Evolutionary conservation across 768 basidiomycete species (phyloP).

Genomic region (Amanita muscaria): DNA sequence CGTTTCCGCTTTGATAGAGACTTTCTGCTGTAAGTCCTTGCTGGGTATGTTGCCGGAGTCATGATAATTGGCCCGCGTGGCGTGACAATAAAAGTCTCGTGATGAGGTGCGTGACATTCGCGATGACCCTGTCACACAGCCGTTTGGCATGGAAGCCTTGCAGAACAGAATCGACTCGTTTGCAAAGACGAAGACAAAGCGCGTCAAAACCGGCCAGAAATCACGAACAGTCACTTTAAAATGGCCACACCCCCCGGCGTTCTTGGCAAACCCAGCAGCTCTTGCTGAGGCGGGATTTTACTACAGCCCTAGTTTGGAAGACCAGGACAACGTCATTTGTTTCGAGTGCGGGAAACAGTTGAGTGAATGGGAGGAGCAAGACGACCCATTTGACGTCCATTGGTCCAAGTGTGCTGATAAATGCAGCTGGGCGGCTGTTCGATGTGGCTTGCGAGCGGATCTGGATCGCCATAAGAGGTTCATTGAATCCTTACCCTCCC

Average conservation of each 20-base stretch:
- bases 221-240: slow-evolving; percentile 37
- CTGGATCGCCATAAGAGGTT: slow-evolving; percentile 50
- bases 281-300: slow-evolving; percentile 90
- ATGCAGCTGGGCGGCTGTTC: slow-evolving; percentile 76
- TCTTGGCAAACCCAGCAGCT: slow-evolving; percentile 59
- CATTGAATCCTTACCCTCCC: slow-evolving; percentile 12
- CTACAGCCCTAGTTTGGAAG: slow-evolving; percentile 59
- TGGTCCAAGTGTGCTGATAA: slow-evolving; percentile 50
- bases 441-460: slow-evolving; percentile 61
- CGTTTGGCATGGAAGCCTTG: slow-evolving; percentile 40
- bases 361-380: slow-evolving; percentile 74
- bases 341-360: slow-evolving; percentile 79
- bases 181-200: slow-evolving; percentile 48
- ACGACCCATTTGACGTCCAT: slow-evolving; percentile 85
- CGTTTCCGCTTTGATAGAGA: slow-evolving; percentile 19
- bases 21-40: slow-evolving; percentile 30
- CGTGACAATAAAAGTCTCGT: slow-evolving; percentile 8
- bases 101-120: slow-evolving; percentile 28
- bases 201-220: slow-evolving; percentile 37
- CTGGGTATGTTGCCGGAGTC: slow-evolving; percentile 13
- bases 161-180: slow-evolving; percentile 63
- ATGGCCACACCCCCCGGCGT: slow-evolving; percentile 70
- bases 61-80: slow-evolving; percentile 5
- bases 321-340: slow-evolving; percentile 72
- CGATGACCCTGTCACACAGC: slow-evolving; percentile 19